Conservation (phyloP, 208 protist species). For the Tritrichomonas musculus region DNA sequence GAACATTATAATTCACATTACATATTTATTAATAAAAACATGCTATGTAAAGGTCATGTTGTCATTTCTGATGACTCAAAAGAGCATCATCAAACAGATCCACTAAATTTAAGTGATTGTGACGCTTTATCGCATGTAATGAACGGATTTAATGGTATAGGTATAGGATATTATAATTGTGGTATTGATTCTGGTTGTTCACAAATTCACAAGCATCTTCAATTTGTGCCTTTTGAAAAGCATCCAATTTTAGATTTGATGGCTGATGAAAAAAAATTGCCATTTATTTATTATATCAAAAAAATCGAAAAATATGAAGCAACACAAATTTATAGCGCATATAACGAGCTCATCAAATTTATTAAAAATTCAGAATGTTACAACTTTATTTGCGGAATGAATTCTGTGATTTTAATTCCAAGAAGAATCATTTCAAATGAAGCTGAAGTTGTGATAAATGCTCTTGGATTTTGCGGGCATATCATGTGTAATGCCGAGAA, state of each 20-base stretch:
- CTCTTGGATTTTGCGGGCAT: neutral
- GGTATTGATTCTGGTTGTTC: neutral
- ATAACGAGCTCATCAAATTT: neutral
- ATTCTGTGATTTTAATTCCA: neutral
- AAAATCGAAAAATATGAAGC: neutral
- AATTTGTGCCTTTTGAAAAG: neutral
- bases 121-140: neutral
- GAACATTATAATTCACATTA: neutral
- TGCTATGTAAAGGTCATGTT: neutral
- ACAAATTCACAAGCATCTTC: neutral
- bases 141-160: neutral
- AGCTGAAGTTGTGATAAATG: neutral
- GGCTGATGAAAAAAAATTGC: neutral
- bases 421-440: neutral
- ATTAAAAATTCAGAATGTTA: neutral
- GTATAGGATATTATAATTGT: neutral
- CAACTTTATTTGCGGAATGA: neutral
- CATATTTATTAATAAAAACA: neutral
- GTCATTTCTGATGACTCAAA: neutral
- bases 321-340: neutral
- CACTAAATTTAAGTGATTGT: neutral
- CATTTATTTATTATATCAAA: neutral
- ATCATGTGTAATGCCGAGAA: neutral
- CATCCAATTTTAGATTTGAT: neutral
- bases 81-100: neutral